Evolutionary conservation across 2,329 filamentous ascomycete species (phyloP), one percentile per base, ranked within the genome.

Genomic region (Macroventuria anomochaeta): DNA sequence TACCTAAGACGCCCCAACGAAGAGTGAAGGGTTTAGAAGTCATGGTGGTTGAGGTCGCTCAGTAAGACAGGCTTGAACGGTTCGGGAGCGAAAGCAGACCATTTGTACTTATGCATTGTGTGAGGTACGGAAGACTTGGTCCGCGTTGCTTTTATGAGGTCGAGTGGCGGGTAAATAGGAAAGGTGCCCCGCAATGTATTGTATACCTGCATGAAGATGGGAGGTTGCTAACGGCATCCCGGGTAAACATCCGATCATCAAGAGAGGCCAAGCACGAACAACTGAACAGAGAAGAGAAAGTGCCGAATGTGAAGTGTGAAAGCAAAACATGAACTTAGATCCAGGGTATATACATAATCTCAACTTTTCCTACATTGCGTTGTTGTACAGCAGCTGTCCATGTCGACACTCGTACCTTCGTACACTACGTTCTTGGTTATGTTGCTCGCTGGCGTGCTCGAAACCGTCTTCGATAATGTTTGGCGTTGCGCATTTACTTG

Each of bases 301-400:
- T 21, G 34, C 7, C 12, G 18, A 21, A 37, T 6, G 8, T 12
- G 23, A 32, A 41, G 4, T 8, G 12, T 8, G 12, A 26, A 33
- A 41, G 88, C 82, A 58, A 85, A 83, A 56, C 40, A 17, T n/a
- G n/a, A 38, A 10, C 15, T 7, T 43, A 10, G 25, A 51, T 83
- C 77, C 70, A 95, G 82, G 77, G 95, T 59, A 59, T 59, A 43
- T 52, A 54, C 49, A 53, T 17, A 29, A 49, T 42, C 10, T 38
- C 34, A 13, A 18, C 43, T 49, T 43, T 52, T 43, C 44, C 40
- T 46, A 46, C 49, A 43, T 46, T 23, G 13, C 15, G n/a, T 46
- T 39, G 11, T 23, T 42, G 39, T 33, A 43, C 38, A 95, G 50
- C 15, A 18, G 18, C 11, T n/a, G 46, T 37, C 28, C 23, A 32